Percentiles rank a stretch among this genome's conserved stretches.
phyloP scores from a whole-genome alignment of 2,329 filamentous ascomycete genomes.

The Xylaria multiplex region DNA sequence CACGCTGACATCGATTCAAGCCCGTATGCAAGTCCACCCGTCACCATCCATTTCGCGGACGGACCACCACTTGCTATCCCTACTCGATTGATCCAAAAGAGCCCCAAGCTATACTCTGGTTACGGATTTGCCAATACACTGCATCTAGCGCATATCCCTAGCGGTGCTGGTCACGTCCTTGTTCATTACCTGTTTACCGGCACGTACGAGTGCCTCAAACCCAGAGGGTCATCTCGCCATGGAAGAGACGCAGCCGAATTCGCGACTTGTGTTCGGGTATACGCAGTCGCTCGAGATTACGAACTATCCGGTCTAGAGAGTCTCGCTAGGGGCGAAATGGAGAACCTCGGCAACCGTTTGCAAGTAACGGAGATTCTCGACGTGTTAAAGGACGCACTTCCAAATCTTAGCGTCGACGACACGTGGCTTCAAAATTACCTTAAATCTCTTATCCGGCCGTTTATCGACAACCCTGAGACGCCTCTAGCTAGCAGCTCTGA shows the following conservation, averaged over 20 bases:
- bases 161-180: conserved; percentile 36
- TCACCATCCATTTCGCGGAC: conserved; percentile 26
- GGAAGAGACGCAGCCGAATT: conserved; percentile 36
- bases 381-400: conserved; percentile 26
- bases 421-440: conserved; percentile 38
- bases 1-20: conserved; percentile 25
- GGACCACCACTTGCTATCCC: conserved; percentile 20
- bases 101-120: conserved; percentile 15
- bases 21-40: conserved; percentile 24
- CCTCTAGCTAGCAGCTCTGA: background rate
- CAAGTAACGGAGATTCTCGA: conserved; percentile 31
- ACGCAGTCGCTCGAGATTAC: conserved; percentile 31
- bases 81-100: conserved; percentile 15
- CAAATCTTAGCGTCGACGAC: conserved; percentile 23
- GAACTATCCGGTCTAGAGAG: conserved; percentile 29
- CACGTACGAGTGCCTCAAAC: conserved; percentile 39
- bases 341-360: conserved; percentile 34
- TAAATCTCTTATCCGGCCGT: conserved; percentile 30
- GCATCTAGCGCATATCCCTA: conserved; percentile 36
- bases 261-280: conserved; percentile 33
- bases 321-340: conserved; percentile 37
- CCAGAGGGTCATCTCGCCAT: conserved; percentile 22
- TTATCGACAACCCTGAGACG: conserved; percentile 21
- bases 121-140: conserved; percentile 9
- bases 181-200: conserved; percentile 40